Evolutionary conservation across 331 rosid genomes (phyloP).

Genomic region (Quercus lobata): DNA sequence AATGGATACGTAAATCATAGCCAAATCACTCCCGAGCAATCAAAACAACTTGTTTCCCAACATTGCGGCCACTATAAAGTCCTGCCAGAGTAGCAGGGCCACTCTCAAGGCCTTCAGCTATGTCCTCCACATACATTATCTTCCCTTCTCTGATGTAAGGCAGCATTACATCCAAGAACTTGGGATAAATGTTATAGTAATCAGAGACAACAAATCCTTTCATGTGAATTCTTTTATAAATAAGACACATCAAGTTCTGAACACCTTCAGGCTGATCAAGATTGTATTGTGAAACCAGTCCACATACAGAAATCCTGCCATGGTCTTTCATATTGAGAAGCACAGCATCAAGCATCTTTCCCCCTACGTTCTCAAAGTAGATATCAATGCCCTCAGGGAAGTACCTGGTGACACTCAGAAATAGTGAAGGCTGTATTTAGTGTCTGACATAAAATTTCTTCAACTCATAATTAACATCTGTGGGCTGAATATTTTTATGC

Average conservation of each 20-base stretch:
- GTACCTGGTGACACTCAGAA: not conserved
- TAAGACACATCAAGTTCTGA: too few relatives aligned
- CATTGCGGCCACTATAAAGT: not conserved
- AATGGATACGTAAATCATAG: not conserved
- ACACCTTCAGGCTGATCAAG: not conserved
- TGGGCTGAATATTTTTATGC: too few relatives aligned
- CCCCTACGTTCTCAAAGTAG: not conserved
- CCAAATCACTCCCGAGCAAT: not conserved
- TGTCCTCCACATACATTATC: not conserved
- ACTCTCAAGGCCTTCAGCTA: constrained; percentile 11
- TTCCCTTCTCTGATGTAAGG: constrained; percentile 2
- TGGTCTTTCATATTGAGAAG: not conserved
- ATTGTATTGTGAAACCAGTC: not conserved
- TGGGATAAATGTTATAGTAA: not conserved
- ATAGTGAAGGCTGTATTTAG: not conserved
- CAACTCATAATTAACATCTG: too few relatives aligned
- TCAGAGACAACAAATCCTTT: not conserved
- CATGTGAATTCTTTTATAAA: too few relatives aligned
- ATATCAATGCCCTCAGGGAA: not conserved
- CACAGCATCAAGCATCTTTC: not conserved
- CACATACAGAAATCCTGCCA: not conserved
- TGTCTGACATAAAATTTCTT: too few relatives aligned
- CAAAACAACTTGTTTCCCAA: constrained; percentile 16
- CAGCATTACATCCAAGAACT: not conserved
- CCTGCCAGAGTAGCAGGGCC: constrained; percentile 1